Base-by-base conservation (phyloP, 345 rosid genomes). In the Litchi chinensis region DNA sequence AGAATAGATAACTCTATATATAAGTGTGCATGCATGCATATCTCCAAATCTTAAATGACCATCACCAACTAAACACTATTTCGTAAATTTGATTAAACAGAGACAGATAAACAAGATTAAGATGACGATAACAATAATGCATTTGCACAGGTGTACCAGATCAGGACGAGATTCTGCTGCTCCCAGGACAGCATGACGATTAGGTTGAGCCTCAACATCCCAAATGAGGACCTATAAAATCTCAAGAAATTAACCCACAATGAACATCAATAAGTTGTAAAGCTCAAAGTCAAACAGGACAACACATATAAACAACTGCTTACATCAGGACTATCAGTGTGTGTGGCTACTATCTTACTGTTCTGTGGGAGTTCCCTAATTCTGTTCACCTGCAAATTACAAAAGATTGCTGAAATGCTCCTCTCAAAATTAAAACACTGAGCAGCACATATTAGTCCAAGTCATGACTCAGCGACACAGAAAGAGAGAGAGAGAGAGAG, bases 341-440 rank as follows among this genome's bases (percentile, higher is more conserved):
- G 94, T 12, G 92, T 89, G 52, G 94, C 94, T 13, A 90, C 87
- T 64, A 90, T 90, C 81, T 89, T 90, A 64, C 86, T 86, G 81
- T 91, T 82, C 78, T 87, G 91, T n/a, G 92, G 91, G 44, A 91
- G 87, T 85, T 89, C 91, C 85, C 93, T 89, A 76, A 90, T 90
- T 86, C 91, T 89, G 79, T 90, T 90, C 75, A 90, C 93, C 93
- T 90, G 88, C 48, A 78, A 75, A 71, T 43, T 44, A 59, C 24
- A 32, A 65, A 57, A 24, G 13, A 19, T 43, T 74, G 18, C 62
- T 24, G 1, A 67, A 48, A 75, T n/a, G 64, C 32, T 68, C 8
- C 65, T 75, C 28, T 22, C 5, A 21, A 40, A 8, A 43, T 57
- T 64, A 46, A 26, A 63, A 26, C 11, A 43, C 26, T 16, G 2